Base-by-base conservation (phyloP, 352 stramenopile species). In the Phytophthora lateralis region DNA sequence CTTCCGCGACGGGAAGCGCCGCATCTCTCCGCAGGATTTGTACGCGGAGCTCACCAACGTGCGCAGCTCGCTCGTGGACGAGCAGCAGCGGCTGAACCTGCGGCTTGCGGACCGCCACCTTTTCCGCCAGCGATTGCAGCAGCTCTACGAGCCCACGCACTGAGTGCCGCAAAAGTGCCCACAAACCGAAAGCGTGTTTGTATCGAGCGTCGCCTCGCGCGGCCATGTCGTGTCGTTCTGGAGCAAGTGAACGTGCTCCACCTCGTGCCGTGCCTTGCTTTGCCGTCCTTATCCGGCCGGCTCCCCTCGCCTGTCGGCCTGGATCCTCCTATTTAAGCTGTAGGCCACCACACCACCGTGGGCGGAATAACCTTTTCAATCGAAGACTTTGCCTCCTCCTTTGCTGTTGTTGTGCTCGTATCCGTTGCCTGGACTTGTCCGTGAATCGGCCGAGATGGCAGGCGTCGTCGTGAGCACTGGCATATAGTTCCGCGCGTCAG, bases 1-100 rank as follows among this genome's bases (percentile, higher is more conserved):
- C 42, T 80, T 80, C 49, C 52, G 53, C 20, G 55, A 67, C 26
- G 71, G 71, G 24, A 69, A 55, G 52, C 71, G 71, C 41, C 38
- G 39, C 27, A 75, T 80, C 49, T 66, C 63, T 12, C 59, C 58
- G 32, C 59, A 73, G 30, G 71, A 80, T 15, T 35, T 80, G 44
- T 80, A 80, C 54, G 71, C 71, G 4, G 71, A 80, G 57, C 67
- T 80, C 48, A 76, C 71, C 44, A 45, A 71, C 21, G 67, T 74
- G 58, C 71, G 71, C 47, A 55, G 67, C 41, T 69, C 60, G 34
- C 67, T 80, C 17, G 37, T 80, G n/a, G 71, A 80, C 30, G 71
- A 80, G 55, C 71, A 80, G 56, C 71, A 76, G 49, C 67, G 50
- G 32, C 56, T 80, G 15, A 80, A 75, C 48, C 48, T 80, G 52